phyloP scores from a whole-genome alignment of 768 basidiomycete genomes.

The Pleurotus giganteus region DNA sequence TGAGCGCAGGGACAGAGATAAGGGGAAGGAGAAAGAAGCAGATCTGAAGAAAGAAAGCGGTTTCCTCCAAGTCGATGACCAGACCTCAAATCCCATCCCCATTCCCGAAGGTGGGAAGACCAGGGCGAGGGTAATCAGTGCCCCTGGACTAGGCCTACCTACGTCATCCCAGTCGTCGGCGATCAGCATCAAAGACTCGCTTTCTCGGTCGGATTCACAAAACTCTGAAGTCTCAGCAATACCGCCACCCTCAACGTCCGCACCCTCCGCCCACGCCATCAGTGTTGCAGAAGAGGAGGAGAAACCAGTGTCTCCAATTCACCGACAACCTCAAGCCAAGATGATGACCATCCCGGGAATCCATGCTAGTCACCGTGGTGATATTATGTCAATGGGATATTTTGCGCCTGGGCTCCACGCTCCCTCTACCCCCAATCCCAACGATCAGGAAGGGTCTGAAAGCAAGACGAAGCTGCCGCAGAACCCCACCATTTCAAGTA shows the following conservation, averaged over 20 bases:
- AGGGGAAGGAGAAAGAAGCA: conserved; percentile 17
- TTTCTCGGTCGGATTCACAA: background rate
- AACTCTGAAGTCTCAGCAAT: background rate
- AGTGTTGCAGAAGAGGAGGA: conserved; percentile 30
- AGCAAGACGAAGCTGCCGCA: conserved; percentile 25
- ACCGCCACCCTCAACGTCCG: conserved; percentile 14
- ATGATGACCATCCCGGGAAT: conserved; percentile 89
- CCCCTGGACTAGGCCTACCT: background rate
- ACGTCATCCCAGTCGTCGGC: background rate
- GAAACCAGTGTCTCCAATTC: conserved; percentile 30
- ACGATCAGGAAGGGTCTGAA: conserved; percentile 25
- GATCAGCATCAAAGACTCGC: background rate
- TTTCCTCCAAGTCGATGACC: conserved; percentile 10
- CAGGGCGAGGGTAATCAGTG: background rate
- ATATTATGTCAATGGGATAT: conserved; percentile 84
- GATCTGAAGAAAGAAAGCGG: conserved; percentile 8
- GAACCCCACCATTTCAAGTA: conserved; percentile 59
- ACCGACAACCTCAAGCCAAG: conserved; percentile 70
- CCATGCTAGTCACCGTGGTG: conserved; percentile 80
- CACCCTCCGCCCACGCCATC: conserved; percentile 34
- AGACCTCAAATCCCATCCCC: conserved; percentile 19
- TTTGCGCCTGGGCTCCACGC: conserved; percentile 47
- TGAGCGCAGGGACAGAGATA: conserved; percentile 55
- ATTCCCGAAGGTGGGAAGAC: conserved; percentile 16
- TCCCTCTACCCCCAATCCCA: conserved; percentile 26